Conservation (phyloP, 2,329 filamentous ascomycete species). For the Aspergillus felis region DNA sequence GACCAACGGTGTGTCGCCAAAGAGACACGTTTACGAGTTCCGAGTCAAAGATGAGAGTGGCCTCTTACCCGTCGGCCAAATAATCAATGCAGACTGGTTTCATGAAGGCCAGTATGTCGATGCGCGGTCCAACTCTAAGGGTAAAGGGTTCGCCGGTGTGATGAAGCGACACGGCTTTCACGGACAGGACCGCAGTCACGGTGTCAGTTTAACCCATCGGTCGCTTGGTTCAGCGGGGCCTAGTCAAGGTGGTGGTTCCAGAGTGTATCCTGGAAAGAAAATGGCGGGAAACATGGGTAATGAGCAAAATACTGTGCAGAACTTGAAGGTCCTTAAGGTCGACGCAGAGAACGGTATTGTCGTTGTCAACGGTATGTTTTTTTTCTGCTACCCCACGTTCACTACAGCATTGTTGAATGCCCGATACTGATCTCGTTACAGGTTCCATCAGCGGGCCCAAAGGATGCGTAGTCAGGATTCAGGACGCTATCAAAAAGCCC, state of each 20-base stretch:
- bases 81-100: constrained; percentile 86
- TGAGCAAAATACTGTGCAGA: constrained; percentile 83
- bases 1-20: constrained; percentile 74
- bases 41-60: constrained; percentile 70
- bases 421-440: constrained; percentile 24
- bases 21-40: constrained; percentile 82
- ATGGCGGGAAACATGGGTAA: constrained; percentile 97
- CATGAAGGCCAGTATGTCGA: constrained; percentile 86
- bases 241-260: constrained; percentile 85
- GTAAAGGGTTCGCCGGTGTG: constrained; percentile 91
- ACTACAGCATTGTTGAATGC: constrained; percentile 1
- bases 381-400: not conserved
- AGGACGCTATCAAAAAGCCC: constrained; percentile 87
- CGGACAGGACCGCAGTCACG: constrained; percentile 88
- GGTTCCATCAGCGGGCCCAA: constrained; percentile 81
- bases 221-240: constrained; percentile 86
- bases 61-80: constrained; percentile 69
- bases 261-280: constrained; percentile 92
- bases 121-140: constrained; percentile 70
- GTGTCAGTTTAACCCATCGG: constrained; percentile 91
- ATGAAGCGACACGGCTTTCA: constrained; percentile 95
- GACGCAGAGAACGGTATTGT: constrained; percentile 84
- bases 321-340: constrained; percentile 81
- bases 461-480: constrained; percentile 75
- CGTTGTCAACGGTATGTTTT: constrained; percentile 69